Evolutionary conservation across 169 alveolate species (phyloP).

Genomic region (Neospora caninum): DNA sequence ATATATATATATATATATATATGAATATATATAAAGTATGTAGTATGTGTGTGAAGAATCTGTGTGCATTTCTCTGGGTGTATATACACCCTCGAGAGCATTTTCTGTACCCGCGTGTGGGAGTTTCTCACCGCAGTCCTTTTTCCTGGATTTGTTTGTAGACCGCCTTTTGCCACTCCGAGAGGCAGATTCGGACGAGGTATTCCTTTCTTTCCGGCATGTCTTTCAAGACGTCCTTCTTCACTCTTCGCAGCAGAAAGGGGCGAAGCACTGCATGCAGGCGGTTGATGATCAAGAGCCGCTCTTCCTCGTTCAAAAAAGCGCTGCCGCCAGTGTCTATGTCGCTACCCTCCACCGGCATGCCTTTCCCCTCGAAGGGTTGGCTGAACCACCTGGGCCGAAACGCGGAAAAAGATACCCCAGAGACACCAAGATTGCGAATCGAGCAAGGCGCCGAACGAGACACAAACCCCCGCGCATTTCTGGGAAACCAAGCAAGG

Average conservation of each 20-base stretch:
- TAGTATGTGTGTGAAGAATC: background rate
- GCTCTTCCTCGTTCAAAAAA: constrained; percentile 78
- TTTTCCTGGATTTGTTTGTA: constrained; percentile 47
- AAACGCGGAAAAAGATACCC: too few relatives aligned
- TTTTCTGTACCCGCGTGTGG: background rate
- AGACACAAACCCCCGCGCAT: too few relatives aligned
- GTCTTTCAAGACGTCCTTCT: constrained; percentile 96
- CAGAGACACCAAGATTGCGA: too few relatives aligned
- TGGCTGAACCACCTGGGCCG: constrained; percentile 85
- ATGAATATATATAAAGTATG: background rate
- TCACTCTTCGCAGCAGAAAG: constrained; percentile 97
- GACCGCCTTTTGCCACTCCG: constrained; percentile 90
- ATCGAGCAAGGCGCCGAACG: too few relatives aligned
- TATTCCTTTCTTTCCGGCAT: constrained; percentile 97
- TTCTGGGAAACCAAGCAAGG: too few relatives aligned
- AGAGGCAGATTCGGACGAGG: constrained; percentile 89
- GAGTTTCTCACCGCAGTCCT: constrained; percentile 2
- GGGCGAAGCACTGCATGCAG: constrained; percentile 97
- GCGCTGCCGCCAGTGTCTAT: constrained; percentile 61
- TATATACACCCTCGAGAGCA: too few relatives aligned
- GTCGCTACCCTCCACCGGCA: constrained; percentile 68
- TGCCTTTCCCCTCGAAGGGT: constrained; percentile 60
- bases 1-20: background rate
- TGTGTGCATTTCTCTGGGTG: background rate
- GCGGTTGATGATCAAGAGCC: constrained; percentile 83